Conservation (phyloP, 2,329 filamentous ascomycete species). For the Colletotrichum melonis region DNA sequence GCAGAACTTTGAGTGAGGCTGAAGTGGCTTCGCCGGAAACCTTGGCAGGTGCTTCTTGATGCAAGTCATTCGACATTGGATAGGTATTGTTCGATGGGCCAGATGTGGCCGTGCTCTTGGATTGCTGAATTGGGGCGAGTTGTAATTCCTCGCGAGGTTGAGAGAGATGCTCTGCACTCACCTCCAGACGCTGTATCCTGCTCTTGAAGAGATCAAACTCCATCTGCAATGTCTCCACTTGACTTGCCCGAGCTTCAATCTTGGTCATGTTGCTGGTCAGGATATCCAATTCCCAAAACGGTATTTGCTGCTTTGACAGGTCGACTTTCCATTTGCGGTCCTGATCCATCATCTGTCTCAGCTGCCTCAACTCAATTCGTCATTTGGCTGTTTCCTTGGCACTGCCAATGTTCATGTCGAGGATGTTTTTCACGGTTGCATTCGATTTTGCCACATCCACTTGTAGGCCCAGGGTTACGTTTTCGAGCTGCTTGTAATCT, state of each 20-base stretch:
- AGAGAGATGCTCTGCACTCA: conserved; percentile 13
- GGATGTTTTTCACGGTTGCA: conserved; percentile 39
- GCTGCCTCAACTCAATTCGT: conserved; percentile 46
- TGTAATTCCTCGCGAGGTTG: background rate
- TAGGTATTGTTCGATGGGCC: background rate
- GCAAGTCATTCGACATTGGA: background rate
- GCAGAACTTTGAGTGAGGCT: background rate
- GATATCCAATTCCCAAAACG: conserved; percentile 50
- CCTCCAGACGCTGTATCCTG: conserved; percentile 49
- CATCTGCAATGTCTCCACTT: conserved; percentile 54
- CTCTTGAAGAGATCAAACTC: conserved; percentile 54
- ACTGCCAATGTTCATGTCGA: conserved; percentile 40
- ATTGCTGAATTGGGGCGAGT: background rate
- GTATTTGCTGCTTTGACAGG: background rate
- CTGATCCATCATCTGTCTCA: conserved; percentile 43
- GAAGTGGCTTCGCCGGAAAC: background rate
- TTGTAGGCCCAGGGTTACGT: conserved; percentile 40
- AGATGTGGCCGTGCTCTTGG: too few species aligned
- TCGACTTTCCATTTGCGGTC: conserved; percentile 37
- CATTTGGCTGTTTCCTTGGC: conserved; percentile 46
- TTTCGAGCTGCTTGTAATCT: conserved; percentile 39
- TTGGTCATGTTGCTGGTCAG: conserved; percentile 51
- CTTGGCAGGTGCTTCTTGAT: background rate
- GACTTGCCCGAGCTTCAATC: conserved; percentile 50
- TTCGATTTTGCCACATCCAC: conserved; percentile 40